A percentile compares a stretch with the other conserved stretches of the same genome.
phyloP scores from a whole-genome alignment of 441 rosid genomes.

The Syzygium malaccense region DNA sequence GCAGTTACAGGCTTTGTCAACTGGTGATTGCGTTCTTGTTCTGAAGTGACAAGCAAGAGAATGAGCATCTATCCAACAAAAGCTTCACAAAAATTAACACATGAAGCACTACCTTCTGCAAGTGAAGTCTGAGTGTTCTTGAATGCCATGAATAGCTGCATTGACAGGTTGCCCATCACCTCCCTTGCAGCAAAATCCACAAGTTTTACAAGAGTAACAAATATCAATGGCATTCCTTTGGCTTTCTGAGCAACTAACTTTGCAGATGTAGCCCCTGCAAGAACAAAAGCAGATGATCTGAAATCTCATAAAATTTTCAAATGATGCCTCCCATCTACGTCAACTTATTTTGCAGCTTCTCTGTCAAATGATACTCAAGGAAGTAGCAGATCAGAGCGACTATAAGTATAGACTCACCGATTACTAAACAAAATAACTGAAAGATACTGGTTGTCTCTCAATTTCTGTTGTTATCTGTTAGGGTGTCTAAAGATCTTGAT shows the following conservation, averaged over 20 bases:
- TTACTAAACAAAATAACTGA: background rate
- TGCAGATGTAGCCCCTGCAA: constrained; percentile 40
- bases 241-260: constrained; percentile 73
- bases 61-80: background rate
- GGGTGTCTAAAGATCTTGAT: background rate
- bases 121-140: constrained; percentile 24
- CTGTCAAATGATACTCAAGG: background rate
- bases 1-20: constrained; percentile 14
- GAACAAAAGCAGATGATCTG: background rate
- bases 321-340: background rate
- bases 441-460: background rate
- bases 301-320: background rate
- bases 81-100: background rate
- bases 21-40: constrained; percentile 15
- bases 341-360: background rate
- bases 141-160: constrained; percentile 51
- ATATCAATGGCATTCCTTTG: constrained; percentile 79
- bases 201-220: constrained; percentile 44
- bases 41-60: constrained; percentile 21
- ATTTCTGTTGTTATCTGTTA: background rate
- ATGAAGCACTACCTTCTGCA: constrained; percentile 32
- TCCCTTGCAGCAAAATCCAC: constrained; percentile 43
- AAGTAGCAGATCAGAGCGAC: background rate
- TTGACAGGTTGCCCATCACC: constrained; percentile 49
- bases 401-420: background rate